A percentile compares a stretch with the other conserved stretches of the same genome.
These are phyloP conservation scores for Hypoxylon rickii DNA, from an alignment of 495 filamentous ascomycete genomes.

Conservation along the genomic window DNA sequence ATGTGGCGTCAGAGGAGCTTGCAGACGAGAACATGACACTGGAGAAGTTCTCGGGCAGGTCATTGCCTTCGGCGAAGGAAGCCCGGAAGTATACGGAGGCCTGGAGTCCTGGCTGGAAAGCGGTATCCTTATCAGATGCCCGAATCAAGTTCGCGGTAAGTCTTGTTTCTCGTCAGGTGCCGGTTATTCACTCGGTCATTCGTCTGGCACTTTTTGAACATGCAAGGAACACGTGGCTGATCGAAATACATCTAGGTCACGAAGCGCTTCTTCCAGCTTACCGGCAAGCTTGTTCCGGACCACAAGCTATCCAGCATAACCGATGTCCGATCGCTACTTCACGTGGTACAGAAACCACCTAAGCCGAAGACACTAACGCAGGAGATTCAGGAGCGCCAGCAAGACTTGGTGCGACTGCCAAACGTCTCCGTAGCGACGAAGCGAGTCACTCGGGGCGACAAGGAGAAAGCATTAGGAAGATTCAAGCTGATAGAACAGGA, in stretches of 20 bases:
- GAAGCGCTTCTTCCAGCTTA: conserved; percentile 79
- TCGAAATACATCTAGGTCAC: conserved; percentile 57
- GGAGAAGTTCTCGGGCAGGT: background rate
- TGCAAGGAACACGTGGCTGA: background rate
- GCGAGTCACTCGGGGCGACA: conserved; percentile 67
- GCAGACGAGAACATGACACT: background rate
- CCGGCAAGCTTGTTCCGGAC: conserved; percentile 74
- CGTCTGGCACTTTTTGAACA: background rate
- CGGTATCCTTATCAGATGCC: conserved; percentile 60
- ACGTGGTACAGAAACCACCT: conserved; percentile 57
- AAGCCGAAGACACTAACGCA: conserved; percentile 61
- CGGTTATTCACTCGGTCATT: too few species aligned
- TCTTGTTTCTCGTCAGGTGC: conserved; percentile 34
- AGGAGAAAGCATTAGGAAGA: conserved; percentile 76
- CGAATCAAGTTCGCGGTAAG: conserved; percentile 75
- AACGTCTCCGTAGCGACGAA: conserved; percentile 70
- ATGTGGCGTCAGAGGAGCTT: background rate
- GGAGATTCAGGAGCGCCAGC: conserved; percentile 43
- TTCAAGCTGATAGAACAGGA: conserved; percentile 83
- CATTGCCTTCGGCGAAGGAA: conserved; percentile 28
- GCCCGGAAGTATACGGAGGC: conserved; percentile 35
- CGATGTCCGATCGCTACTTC: conserved; percentile 62
- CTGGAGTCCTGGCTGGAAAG: conserved; percentile 57
- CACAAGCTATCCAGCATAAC: conserved; percentile 56
- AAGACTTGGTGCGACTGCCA: conserved; percentile 55